A percentile compares a stretch with the other conserved stretches of the same genome.
phyloP scores from a whole-genome alignment of 108 stramenopile genomes.

The Chaetoceros muelleri region DNA sequence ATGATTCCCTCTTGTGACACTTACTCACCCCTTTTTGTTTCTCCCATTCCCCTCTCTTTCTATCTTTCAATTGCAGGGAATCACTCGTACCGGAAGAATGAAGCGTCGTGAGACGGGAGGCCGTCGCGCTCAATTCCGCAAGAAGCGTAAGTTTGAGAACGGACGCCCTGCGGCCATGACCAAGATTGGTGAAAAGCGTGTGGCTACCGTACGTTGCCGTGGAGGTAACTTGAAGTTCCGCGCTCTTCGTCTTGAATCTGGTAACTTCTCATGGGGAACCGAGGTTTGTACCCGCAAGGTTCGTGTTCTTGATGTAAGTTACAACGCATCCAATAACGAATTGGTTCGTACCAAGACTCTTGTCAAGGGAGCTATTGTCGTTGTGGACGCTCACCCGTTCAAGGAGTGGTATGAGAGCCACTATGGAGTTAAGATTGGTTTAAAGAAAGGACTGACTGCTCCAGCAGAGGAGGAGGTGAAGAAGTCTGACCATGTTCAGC shows the following conservation, averaged over 20 bases:
- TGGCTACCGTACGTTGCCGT: constrained; percentile 84
- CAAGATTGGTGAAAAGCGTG: constrained; percentile 92
- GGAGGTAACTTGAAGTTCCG: constrained; percentile 98
- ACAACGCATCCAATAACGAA: constrained; percentile 99
- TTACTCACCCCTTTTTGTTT: too few species aligned
- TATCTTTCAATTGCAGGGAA: too few species aligned
- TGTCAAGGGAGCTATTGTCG: constrained; percentile 96
- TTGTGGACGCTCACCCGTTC: constrained; percentile 98
- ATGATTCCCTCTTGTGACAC: too few species aligned
- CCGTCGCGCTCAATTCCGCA: constrained; percentile 88
- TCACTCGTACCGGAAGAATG: constrained; percentile 97
- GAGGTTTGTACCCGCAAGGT: constrained; percentile 98
- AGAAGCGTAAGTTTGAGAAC: constrained; percentile 99
- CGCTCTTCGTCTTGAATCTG: constrained; percentile 90
- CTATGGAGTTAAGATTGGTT: constrained; percentile 92
- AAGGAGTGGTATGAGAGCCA: constrained; percentile 96
- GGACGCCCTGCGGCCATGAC: constrained; percentile 98
- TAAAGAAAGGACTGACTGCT: constrained; percentile 78
- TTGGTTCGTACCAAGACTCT: constrained; percentile 99
- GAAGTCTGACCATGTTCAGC: constrained; percentile 58
- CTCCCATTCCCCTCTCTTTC: too few species aligned
- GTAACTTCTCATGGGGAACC: constrained; percentile 99
- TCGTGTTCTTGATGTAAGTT: constrained; percentile 96
- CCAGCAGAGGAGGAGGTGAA: constrained; percentile 38
- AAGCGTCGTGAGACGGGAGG: constrained; percentile 99